A percentile compares a stretch with the other conserved stretches of the same genome.
phyloP scores from a whole-genome alignment of 257 asterid species.

The Solanum ossicruentum region DNA sequence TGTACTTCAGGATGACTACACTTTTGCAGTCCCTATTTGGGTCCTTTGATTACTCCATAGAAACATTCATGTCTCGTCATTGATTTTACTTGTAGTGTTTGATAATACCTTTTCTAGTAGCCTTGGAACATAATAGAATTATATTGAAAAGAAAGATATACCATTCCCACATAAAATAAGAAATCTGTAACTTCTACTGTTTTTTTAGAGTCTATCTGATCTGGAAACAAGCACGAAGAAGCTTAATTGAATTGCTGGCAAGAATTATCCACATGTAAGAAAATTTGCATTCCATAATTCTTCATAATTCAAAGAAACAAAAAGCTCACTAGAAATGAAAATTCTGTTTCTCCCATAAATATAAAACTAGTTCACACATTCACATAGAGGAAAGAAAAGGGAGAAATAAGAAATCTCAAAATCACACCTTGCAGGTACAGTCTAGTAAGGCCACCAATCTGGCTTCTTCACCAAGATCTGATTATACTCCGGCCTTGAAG shows the following conservation, averaged over 20 bases:
- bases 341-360: too few species aligned
- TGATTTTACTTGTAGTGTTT: not conserved
- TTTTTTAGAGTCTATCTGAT: not conserved
- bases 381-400: not conserved
- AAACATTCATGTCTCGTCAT: not conserved
- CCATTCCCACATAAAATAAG: not conserved
- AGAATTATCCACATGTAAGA: not conserved
- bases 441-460: constrained; percentile 58
- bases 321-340: too few species aligned
- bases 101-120: not conserved
- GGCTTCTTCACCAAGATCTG: constrained; percentile 86
- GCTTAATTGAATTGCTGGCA: not conserved
- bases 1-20: not conserved
- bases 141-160: not conserved
- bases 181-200: not conserved
- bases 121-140: not conserved
- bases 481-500: constrained; percentile 91
- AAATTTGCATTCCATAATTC: too few species aligned
- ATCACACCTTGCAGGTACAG: not conserved
- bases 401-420: not conserved
- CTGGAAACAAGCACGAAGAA: not conserved
- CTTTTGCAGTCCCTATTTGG: not conserved
- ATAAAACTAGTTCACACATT: too few species aligned
- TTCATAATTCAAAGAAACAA: too few species aligned
- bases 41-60: not conserved